phyloP scores from a whole-genome alignment of 2,329 filamentous ascomycete species.

The Aspergillus puulaauensis region DNA sequence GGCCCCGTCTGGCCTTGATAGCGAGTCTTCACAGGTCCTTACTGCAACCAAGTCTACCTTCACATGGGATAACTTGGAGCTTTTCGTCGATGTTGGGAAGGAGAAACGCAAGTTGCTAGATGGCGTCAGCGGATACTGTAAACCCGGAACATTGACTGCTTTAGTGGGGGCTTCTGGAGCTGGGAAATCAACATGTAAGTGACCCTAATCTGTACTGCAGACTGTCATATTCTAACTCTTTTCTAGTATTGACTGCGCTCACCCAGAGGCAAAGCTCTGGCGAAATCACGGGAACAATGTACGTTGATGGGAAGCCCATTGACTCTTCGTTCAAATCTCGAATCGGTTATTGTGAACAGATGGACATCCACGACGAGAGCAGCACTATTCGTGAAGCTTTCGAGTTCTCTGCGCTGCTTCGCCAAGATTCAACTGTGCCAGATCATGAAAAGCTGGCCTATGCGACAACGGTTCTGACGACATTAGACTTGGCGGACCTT shows the following conservation, averaged over 20 bases:
- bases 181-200: slow-evolving; percentile 57
- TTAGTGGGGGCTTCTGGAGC: slow-evolving; percentile 75
- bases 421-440: slow-evolving; percentile 53
- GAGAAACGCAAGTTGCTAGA: slow-evolving; percentile 59
- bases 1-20: slow-evolving; percentile 16
- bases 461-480: slow-evolving; percentile 60
- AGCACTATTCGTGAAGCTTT: slow-evolving; percentile 65
- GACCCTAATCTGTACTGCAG: neutral
- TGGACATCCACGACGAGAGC: slow-evolving; percentile 66
- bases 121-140: slow-evolving; percentile 69
- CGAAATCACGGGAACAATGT: slow-evolving; percentile 59
- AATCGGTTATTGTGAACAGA: slow-evolving; percentile 69
- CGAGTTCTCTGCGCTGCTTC: slow-evolving; percentile 62
- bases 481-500: slow-evolving; percentile 60
- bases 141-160: slow-evolving; percentile 73
- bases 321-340: slow-evolving; percentile 61
- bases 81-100: slow-evolving; percentile 64
- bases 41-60: slow-evolving; percentile 60
- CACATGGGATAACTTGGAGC: slow-evolving; percentile 66
- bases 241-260: slow-evolving; percentile 67
- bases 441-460: slow-evolving; percentile 60
- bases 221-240: neutral
- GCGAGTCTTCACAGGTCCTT: slow-evolving; percentile 33
- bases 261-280: slow-evolving; percentile 67
- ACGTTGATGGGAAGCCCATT: slow-evolving; percentile 61